phyloP scores from a whole-genome alignment of 176 grass and related monocot species.

The Lolium multiflorum region DNA sequence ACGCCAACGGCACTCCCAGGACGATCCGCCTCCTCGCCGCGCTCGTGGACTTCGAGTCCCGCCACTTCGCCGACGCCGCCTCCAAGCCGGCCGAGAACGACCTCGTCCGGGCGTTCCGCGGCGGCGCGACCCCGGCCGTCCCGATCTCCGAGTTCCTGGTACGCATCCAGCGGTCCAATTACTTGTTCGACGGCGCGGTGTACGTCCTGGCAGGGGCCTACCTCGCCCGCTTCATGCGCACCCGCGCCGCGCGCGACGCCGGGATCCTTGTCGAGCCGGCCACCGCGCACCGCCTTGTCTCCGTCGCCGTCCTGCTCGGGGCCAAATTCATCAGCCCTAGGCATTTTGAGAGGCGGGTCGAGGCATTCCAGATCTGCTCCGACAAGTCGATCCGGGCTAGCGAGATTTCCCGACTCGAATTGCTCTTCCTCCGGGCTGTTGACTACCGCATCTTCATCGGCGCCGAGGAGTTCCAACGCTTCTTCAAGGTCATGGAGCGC shows the following conservation, averaged over 20 bases:
- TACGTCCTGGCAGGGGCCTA: conserved; percentile 16
- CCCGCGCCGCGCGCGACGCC: neutral
- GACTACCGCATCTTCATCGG: neutral
- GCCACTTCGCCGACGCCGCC: neutral
- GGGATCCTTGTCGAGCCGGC: conserved; percentile 14
- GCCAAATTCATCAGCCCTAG: neutral
- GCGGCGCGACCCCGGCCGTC: neutral
- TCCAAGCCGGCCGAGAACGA: neutral
- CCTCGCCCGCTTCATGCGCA: conserved; percentile 8
- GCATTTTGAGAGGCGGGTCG: neutral
- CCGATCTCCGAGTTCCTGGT: neutral
- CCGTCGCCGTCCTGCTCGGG: neutral
- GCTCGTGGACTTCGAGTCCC: neutral
- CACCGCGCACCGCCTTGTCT: conserved; percentile 7
- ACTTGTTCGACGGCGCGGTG: neutral
- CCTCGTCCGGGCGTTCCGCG: neutral
- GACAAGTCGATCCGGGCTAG: neutral
- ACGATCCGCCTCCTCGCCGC: neutral
- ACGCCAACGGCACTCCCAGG: neutral
- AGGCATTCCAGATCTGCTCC: neutral
- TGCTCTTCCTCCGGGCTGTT: neutral
- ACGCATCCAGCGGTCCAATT: neutral
- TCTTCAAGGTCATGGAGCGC: neutral
- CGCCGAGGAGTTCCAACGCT: neutral
- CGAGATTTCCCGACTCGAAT: neutral